Evolutionary conservation across 1,139 yeast species (phyloP), one percentile per base, ranked within the genome.

Genomic region (Geotrichum candidum): DNA sequence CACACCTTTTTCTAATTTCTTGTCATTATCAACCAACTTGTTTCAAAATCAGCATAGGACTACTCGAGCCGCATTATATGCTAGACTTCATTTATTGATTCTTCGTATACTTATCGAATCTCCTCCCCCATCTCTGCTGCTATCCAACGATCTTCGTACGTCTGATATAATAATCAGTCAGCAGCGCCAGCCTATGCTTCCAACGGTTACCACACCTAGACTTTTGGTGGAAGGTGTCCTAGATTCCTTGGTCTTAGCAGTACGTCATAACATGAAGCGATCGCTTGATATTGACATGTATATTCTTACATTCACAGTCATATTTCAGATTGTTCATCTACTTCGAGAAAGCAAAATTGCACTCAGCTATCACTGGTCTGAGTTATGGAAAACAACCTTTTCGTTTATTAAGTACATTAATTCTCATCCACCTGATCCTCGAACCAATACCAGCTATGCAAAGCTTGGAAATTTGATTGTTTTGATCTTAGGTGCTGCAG

Each of bases 331-430:
- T 2, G 59, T 74, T 2, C 68, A 68, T 18, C 63, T 66, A 35
- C 61, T 74, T 58, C 62, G 70, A 31, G 54, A 62, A 11, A 41
- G 63, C 35, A 66, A 66, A 35, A 59, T 61, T 1, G 60, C 68
- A n/a, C 56, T 72, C 35, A 62, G 63, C 11, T 77, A 76, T 62
- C 73, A 74, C 62, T 77, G 80, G 80, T 63, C 69, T 15, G 78
- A 76, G 58, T 66, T 77, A 46, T 76, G 78, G 78, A 69, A 68
- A 57, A 69, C 77, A 1, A 59, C 75, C n/a, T 57, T 73, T 27
- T 70, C 72, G 4, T 61, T 74, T 2, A 57, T 71, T 13, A 66
- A 67, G 55, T 75, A 67, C 57, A 62, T 70, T 58, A 68, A 64
- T 61, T 61, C 69, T 18, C 68, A 68, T 54, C 65, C 68, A 9